Evolutionary conservation across 495 filamentous ascomycete genomes (phyloP), one percentile per base, ranked within the genome.

Genomic region (Cladorrhinum samala): DNA sequence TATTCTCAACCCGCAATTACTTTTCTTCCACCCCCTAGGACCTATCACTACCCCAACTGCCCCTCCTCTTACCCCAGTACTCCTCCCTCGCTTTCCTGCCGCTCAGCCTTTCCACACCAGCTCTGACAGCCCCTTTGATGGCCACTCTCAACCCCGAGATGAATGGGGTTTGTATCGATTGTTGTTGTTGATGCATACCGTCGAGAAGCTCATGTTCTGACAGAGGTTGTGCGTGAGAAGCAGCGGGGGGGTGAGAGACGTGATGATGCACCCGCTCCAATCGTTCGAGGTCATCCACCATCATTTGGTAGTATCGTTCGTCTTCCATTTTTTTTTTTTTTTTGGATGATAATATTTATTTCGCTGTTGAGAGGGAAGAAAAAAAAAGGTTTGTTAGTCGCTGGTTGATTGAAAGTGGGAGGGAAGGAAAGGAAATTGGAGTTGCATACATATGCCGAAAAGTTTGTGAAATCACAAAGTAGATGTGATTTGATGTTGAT

Each of bases 221-320:
- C 20, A 11, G 37, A 36, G 2, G 33, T 44, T 14, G 17, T 21
- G 9, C 23, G 36, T 20, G 7, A 20, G 30, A 30, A 36, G 17
- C 2, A 14, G 2, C 17, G 8, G 2, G 2, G 2, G 37, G 33
- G 18, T 48, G 13, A 3, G 20, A 18, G n/a, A 41, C 24, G 24
- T 64, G 62, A 20, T 64, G 62, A 27, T 64, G 59, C 11, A 59
- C 49, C 0, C 62, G 49, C 21, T 59, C 38, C 4, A 62, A 53
- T 2, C 53, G 46, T 20, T 64, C 62, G 18, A 64, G 53, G 50
- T 64, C 62, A 20, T 56, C 24, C 14, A 57, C 36, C 62, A 64
- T 64, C 47, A 59, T 56, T 47, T 64, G 54, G 50, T 59, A 64
- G 53, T 62, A 64, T 27, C 59, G 59, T 55, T 64, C 56, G 53